Evolutionary conservation across 768 basidiomycete species (phyloP), one percentile per base, ranked within the genome.

Genomic region (Mycena rosella): DNA sequence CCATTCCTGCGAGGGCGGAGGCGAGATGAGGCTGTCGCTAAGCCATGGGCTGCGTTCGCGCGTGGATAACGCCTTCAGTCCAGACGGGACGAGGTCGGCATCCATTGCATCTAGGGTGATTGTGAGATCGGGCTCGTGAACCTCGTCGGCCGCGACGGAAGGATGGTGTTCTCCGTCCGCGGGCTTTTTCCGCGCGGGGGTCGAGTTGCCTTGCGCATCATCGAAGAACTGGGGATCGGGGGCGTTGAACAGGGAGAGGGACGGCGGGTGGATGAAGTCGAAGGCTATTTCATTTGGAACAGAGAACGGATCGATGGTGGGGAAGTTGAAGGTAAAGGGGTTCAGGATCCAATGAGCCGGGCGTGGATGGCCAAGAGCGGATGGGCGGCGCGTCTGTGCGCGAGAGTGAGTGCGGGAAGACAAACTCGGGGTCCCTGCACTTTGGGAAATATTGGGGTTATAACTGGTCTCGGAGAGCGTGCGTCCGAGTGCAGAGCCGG

Each of bases 391-490:
- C 5, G 30, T 18, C 49, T 62, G 71, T 22, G 58, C 36, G 3
- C 68, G 64, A 56, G 70, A 70, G 34, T 63, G 45, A 52, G 42
- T n/a, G n/a, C 49, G 54, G 26, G 49, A 53, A 48, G 58, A 74
- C 7, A 70, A 74, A 53, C 48, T 64, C 54, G 70, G 34, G 9
- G 65, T 45, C 51, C 27, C 60, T 24, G 63, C 57, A 26, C 52
- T n/a, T n/a, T n/a, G n/a, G n/a, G n/a, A n/a, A n/a, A n/a, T n/a
- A 75, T 69, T 72, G 34, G 58, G 63, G 27, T 65, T 71, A 45
- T 67, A 66, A 26, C 57, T 34, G 36, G 63, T 72, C 32, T 74
- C 74, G 0, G 85, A 84, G n/a, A 82, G 79, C 1, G 82, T 81
- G 17, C 82, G 83, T 74, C 69, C 84, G 68, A 13, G 74, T n/a